Percentiles rank a stretch among this genome's conserved stretches.
Conservation (phyloP, 306 rosid genomes). For the Gastrolobium bilobum region DNA sequence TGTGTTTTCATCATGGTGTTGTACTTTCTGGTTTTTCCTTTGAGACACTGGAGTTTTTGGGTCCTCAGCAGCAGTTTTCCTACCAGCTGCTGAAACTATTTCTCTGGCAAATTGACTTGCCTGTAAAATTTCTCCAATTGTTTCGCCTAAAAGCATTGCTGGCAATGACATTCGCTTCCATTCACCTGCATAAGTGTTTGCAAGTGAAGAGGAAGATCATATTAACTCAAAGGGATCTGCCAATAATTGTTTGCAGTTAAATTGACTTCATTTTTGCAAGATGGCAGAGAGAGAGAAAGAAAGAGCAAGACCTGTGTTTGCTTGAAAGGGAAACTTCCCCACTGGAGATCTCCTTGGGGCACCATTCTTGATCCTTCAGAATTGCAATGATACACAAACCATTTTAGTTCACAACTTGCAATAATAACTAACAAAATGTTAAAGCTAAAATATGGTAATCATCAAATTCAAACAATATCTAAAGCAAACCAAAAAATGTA, state of each 20-base stretch:
- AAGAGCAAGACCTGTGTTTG: constrained; percentile 62
- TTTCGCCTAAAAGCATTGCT: constrained; percentile 95
- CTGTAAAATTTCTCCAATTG: constrained; percentile 87
- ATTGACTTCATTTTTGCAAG: not conserved
- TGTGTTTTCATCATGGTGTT: constrained; percentile 62
- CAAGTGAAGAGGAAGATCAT: not conserved
- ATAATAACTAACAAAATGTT: not conserved
- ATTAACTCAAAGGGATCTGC: not conserved
- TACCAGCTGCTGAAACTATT: constrained; percentile 63
- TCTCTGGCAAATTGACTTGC: constrained; percentile 90
- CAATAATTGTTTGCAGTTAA: not conserved
- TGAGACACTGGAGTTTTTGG: constrained; percentile 83
- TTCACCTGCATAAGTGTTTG: constrained; percentile 60
- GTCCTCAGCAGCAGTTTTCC: constrained; percentile 60
- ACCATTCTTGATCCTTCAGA: constrained; percentile 67
- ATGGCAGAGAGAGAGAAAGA: constrained; percentile 11
- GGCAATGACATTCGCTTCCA: constrained; percentile 93
- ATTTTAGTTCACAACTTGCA: constrained; percentile 37
- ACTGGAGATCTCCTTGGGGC: constrained; percentile 72
- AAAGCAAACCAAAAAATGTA: constrained; percentile 34
- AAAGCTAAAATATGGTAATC: not conserved
- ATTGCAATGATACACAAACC: constrained; percentile 29
- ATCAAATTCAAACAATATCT: not conserved
- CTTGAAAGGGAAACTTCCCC: constrained; percentile 83
- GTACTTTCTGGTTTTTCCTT: constrained; percentile 55